Evolutionary conservation across 176 grass and related monocot genomes (phyloP).

Genomic region (Hordeum vulgare): DNA sequence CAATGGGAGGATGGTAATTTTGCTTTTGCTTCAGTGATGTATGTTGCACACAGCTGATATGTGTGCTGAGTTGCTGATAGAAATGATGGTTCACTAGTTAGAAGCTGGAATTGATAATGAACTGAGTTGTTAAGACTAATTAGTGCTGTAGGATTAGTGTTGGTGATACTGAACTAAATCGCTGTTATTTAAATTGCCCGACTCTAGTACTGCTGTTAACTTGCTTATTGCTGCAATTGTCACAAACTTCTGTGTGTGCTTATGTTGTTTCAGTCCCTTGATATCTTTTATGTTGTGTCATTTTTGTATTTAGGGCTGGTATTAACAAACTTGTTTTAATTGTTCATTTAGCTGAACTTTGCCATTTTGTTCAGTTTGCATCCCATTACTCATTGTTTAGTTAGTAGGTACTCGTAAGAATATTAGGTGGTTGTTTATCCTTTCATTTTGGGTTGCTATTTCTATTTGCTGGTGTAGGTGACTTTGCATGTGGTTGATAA

Average conservation of each 20-base stretch:
- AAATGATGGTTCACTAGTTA: conserved; percentile 31
- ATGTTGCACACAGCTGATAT: conserved; percentile 17
- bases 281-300: neutral
- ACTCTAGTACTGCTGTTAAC: conserved; percentile 13
- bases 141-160: conserved; percentile 2
- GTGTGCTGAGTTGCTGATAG: conserved; percentile 4
- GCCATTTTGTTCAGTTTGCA: neutral
- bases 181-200: neutral
- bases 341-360: neutral
- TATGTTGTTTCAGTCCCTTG: conserved; percentile 1
- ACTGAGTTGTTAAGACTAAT: conserved; percentile 24
- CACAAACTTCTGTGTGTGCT: neutral
- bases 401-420: neutral
- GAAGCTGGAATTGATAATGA: conserved; percentile 29
- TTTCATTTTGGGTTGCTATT: neutral
- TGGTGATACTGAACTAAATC: conserved; percentile 24
- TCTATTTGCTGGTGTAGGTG: neutral
- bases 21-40: neutral
- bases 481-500: neutral
- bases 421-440: neutral
- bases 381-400: neutral
- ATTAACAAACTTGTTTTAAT: neutral
- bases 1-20: conserved; percentile 10
- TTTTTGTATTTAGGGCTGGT: neutral
- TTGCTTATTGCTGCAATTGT: neutral